A percentile compares a stretch with the other conserved stretches of the same genome.
These are phyloP conservation scores for Penicillium subrubescens DNA, from an alignment of 495 filamentous ascomycete species.

Conservation along the genomic window DNA sequence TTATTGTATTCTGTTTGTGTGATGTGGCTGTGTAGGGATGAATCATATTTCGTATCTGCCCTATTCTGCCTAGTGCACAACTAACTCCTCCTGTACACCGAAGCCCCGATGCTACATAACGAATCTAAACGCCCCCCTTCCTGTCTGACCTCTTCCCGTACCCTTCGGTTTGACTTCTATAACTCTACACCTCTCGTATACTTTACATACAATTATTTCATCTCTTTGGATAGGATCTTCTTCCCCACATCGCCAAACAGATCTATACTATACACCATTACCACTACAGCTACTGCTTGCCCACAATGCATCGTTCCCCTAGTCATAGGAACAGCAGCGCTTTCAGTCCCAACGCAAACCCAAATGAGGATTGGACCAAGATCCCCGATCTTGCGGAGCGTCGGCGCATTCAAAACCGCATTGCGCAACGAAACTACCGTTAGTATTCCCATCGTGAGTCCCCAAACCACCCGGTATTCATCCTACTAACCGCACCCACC, in stretches of 20 bases:
- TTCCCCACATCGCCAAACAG: background rate
- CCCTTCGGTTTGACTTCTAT: background rate
- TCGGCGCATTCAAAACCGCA: conserved; percentile 93
- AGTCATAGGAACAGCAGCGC: conserved; percentile 86
- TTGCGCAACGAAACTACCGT: conserved; percentile 99
- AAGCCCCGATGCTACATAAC: too few species aligned
- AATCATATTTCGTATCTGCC: background rate
- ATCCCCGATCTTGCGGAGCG: conserved; percentile 96
- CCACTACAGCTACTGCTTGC: background rate
- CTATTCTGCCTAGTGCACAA: too few species aligned
- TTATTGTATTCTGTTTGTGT: background rate
- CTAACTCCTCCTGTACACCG: too few species aligned
- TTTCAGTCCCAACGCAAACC: conserved; percentile 94
- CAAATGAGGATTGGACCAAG: conserved; percentile 99
- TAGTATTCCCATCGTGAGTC: conserved; percentile 42
- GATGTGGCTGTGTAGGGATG: background rate
- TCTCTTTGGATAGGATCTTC: background rate
- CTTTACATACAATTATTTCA: background rate
- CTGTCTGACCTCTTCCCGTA: conserved; percentile 4
- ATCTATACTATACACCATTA: conserved; percentile 1
- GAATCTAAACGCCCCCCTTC: conserved; percentile 16
- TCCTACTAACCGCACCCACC: conserved; percentile 5
- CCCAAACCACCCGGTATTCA: background rate
- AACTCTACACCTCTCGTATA: background rate
- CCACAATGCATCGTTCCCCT: conserved; percentile 47